These are phyloP conservation scores for Apiospora malaysiana DNA, from an alignment of 2,329 filamentous ascomycete genomes.

Conservation along the genomic window DNA sequence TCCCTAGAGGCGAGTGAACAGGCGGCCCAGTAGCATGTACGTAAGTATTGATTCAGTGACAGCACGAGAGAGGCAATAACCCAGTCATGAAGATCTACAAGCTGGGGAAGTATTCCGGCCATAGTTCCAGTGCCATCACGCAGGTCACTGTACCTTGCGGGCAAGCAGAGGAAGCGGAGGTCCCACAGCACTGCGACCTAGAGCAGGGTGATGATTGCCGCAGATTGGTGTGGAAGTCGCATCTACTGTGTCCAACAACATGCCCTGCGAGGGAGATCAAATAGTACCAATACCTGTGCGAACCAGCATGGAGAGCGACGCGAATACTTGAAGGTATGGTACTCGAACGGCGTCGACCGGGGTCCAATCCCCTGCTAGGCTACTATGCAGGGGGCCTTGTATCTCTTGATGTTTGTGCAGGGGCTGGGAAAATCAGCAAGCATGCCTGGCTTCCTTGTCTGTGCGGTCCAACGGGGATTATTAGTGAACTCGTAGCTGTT, in stretches of 20 bases:
- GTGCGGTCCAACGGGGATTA: constrained; percentile 14
- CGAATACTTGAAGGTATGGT: constrained; percentile 4
- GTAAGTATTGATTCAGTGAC: neutral
- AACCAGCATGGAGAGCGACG: neutral
- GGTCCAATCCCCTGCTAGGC: neutral
- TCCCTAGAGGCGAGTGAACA: constrained; percentile 3
- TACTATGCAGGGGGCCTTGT: neutral
- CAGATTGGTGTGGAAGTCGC: neutral
- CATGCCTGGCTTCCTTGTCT: constrained; percentile 6
- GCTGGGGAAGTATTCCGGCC: constrained; percentile 13
- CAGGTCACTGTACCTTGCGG: constrained; percentile 4
- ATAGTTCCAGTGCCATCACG: neutral
- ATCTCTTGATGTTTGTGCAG: neutral
- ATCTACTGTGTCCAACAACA: constrained; percentile 12
- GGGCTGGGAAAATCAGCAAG: constrained; percentile 15
- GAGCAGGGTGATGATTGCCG: neutral
- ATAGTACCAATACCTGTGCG: constrained; percentile 3
- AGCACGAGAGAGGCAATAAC: constrained; percentile 8
- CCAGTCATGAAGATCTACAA: constrained; percentile 19
- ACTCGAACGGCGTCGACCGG: neutral
- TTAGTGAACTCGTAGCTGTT: neutral
- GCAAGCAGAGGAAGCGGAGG: neutral
- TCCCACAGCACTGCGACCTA: neutral
- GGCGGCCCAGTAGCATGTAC: neutral
- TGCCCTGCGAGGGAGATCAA: neutral